phyloP scores from a whole-genome alignment of 2,329 filamentous ascomycete genomes.

The Colletotrichum caudatum region DNA sequence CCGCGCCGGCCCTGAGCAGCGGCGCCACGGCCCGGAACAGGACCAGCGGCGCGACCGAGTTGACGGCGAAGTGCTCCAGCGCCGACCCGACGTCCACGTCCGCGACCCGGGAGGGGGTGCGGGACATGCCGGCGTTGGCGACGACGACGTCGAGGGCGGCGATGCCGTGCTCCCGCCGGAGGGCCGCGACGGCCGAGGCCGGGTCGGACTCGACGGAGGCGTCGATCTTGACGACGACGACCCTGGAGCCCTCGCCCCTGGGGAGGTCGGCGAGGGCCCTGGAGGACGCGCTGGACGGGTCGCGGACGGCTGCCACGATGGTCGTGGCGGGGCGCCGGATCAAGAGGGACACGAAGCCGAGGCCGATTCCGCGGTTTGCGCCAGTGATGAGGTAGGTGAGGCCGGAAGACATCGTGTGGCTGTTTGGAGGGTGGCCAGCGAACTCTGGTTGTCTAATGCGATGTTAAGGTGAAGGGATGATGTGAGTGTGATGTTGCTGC shows the following conservation, averaged over 20 bases:
- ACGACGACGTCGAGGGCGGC: slow-evolving; percentile 62
- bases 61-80: slow-evolving; percentile 54
- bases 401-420: slow-evolving; percentile 48
- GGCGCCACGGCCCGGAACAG: slow-evolving; percentile 45
- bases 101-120: slow-evolving; percentile 32
- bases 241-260: slow-evolving; percentile 48
- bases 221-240: slow-evolving; percentile 60
- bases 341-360: slow-evolving; percentile 25
- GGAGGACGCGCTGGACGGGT: slow-evolving; percentile 47
- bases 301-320: slow-evolving; percentile 55
- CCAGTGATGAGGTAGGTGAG: slow-evolving; percentile 53
- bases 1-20: slow-evolving; percentile 44
- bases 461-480: background rate
- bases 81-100: slow-evolving; percentile 48
- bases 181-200: slow-evolving; percentile 47
- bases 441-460: background rate
- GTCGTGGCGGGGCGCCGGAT: slow-evolving; percentile 45
- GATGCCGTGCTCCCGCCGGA: slow-evolving; percentile 51
- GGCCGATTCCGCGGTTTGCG: slow-evolving; percentile 35
- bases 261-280: slow-evolving; percentile 53
- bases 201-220: slow-evolving; percentile 50
- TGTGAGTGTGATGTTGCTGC: background rate
- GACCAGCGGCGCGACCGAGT: slow-evolving; percentile 45
- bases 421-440: background rate
- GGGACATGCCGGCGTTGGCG: slow-evolving; percentile 62